Conservation (phyloP, 2,329 filamentous ascomycete genomes). For the Colletotrichum tanaceti region DNA sequence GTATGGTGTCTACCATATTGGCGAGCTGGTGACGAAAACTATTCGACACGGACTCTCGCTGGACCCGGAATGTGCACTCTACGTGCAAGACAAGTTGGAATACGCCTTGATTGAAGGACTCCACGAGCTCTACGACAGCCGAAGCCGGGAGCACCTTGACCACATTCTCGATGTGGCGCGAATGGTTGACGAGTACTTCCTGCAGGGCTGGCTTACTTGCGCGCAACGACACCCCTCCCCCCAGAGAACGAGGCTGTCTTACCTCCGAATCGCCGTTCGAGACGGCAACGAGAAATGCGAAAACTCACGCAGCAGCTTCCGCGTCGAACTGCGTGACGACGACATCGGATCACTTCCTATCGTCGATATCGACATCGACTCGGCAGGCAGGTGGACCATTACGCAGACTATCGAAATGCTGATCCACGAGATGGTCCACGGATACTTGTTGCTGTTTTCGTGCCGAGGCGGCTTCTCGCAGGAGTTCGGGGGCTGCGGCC, state of each 20-base stretch:
- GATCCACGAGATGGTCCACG: constrained; percentile 43
- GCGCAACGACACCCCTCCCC: too few relatives aligned
- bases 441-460: constrained; percentile 22
- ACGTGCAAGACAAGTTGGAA: constrained; percentile 1
- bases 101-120: constrained; percentile 7
- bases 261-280: not conserved
- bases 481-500: not conserved
- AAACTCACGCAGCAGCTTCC: not conserved
- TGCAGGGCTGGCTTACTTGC: constrained; percentile 19
- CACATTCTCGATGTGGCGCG: constrained; percentile 8
- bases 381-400: constrained; percentile 42
- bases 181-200: constrained; percentile 23
- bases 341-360: not conserved
- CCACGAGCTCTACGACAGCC: constrained; percentile 23
- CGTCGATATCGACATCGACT: constrained; percentile 11
- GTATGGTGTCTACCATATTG: constrained; percentile 5
- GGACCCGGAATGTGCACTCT: not conserved
- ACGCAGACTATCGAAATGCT: constrained; percentile 48
- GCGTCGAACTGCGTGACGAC: not conserved
- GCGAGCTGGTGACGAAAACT: constrained; percentile 3
- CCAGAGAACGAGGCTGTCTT: not conserved
- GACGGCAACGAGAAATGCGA: constrained; percentile 1
- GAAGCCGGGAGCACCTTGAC: not conserved
- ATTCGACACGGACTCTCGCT: not conserved
- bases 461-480: constrained; percentile 1